Conservation (phyloP, 2,329 filamentous ascomycete genomes). For the Teratosphaeria zuluensis region DNA sequence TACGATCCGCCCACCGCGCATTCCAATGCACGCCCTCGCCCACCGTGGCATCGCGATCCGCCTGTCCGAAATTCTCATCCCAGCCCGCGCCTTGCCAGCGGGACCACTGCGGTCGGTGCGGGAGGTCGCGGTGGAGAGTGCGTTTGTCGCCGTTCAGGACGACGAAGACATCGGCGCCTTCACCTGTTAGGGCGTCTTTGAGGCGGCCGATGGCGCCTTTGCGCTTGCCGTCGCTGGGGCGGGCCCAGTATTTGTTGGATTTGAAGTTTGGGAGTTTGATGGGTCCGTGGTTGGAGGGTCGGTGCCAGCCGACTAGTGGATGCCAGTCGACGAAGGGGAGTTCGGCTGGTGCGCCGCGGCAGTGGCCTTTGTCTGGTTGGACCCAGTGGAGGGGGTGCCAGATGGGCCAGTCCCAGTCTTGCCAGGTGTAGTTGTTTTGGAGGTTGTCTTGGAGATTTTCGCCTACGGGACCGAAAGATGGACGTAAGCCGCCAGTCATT, state of each 20-base stretch:
- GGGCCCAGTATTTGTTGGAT: conserved; percentile 33
- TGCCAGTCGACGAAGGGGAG: conserved; percentile 17
- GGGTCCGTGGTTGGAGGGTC: conserved; percentile 7
- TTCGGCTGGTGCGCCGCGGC: conserved; percentile 17
- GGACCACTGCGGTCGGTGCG: conserved; percentile 28
- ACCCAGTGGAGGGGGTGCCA: conserved; percentile 5
- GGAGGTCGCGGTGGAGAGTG: conserved; percentile 30
- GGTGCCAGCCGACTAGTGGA: conserved; percentile 11
- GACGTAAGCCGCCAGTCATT: not conserved
- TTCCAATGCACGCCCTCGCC: not conserved
- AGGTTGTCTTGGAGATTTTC: not conserved
- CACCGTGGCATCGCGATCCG: conserved; percentile 3
- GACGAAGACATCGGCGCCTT: conserved; percentile 39
- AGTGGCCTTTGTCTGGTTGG: conserved; percentile 6
- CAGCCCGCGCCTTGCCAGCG: conserved; percentile 12
- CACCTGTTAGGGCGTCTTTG: conserved; percentile 32
- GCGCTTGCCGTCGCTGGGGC: conserved; percentile 36
- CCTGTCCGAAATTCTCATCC: conserved; percentile 6
- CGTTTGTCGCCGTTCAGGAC: conserved; percentile 28
- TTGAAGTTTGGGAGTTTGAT: conserved; percentile 13
- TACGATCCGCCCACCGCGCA: conserved; percentile 13
- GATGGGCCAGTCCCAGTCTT: not conserved
- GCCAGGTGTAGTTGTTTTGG: not conserved
- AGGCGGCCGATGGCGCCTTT: conserved; percentile 28
- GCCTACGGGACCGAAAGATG: not conserved